A percentile compares a stretch with the other conserved stretches of the same genome.
Conservation (phyloP, 169 alveolate genomes). For the Cryptosporidium ubiquitum region DNA sequence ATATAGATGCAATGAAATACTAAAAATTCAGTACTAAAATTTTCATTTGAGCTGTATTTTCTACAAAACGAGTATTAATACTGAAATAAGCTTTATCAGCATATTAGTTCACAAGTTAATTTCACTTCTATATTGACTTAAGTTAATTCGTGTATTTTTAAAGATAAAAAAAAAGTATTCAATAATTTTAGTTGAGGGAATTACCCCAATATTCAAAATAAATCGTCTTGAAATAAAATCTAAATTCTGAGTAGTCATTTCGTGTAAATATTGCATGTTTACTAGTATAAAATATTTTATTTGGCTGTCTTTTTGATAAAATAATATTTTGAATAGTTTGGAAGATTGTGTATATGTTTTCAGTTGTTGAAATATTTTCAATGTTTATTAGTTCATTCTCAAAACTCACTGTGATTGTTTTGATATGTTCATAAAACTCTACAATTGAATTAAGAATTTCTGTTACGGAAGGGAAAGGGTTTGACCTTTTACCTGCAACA, state of each 20-base stretch:
- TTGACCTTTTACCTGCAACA: neutral
- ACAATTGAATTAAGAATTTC: constrained; percentile 6
- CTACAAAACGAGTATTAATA: too few relatives aligned
- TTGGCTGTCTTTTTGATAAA: neutral
- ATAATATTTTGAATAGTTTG: neutral
- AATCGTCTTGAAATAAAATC: neutral
- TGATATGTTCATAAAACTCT: neutral
- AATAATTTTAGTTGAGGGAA: neutral
- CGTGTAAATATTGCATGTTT: neutral
- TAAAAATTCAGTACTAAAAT: too few relatives aligned
- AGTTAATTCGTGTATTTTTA: too few relatives aligned
- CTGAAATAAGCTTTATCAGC: neutral
- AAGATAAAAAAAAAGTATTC: neutral
- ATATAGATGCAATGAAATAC: too few relatives aligned
- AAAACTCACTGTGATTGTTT: neutral
- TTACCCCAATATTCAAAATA: neutral
- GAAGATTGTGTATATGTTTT: neutral
- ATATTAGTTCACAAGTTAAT: neutral
- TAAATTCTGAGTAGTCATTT: neutral
- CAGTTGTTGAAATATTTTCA: neutral
- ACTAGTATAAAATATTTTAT: neutral
- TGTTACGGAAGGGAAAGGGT: neutral
- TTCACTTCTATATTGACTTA: too few relatives aligned
- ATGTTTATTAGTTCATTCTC: neutral
- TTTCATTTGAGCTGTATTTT: too few relatives aligned